Base-by-base conservation (phyloP, 2,329 filamentous ascomycete genomes). In the Paracamarosporium sp. region DNA sequence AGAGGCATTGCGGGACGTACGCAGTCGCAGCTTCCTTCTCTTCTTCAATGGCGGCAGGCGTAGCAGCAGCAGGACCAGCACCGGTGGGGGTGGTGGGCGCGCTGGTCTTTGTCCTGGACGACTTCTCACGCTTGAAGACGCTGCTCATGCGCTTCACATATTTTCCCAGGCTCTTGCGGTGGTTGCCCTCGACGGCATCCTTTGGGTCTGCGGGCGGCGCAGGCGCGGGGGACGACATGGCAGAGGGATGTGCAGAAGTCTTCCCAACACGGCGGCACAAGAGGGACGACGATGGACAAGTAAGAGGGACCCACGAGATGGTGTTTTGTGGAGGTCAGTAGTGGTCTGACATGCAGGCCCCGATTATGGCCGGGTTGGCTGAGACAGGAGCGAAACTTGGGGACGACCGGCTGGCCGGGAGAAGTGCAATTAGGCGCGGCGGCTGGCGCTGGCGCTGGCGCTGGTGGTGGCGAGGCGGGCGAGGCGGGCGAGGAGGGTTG, bases 141-240 rank as follows among this genome's bases (percentile, higher is more conserved):
- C 70, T 76, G 64, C 72, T 72, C 69, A 78, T 75, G 50, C 74
- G 65, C 73, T 77, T 77, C 43, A 78, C 71, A 50, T 77, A 78
- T 59, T 74, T 76, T 9, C 73, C 73, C 65, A 77, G 53, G 55
- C 70, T 73, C 62, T 69, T 71, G 46, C 72, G 66, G 31, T 71
- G 69, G 38, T 74, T 68, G 25, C 46, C 63, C 40, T 66, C 65
- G 36, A 69, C 67, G 20, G 47, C 62, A 31, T 66, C 65, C 38
- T 71, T 68, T 43, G 31, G 40, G 40, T 63, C 63, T 17, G 68
- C 40, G 31, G 64, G 60, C 17, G 50, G 64, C 24, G 61, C 12
- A 31, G 55, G 58, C 13, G 52, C 45, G 45, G 71, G 63, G 35
- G 68, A 66, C 55, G 71, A 70, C 73, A 75, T 75, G 57, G 31